Evolutionary conservation across 176 grass and related monocot genomes (phyloP), one percentile per base, ranked within the genome.

Genomic region (Luzula sylvatica): DNA sequence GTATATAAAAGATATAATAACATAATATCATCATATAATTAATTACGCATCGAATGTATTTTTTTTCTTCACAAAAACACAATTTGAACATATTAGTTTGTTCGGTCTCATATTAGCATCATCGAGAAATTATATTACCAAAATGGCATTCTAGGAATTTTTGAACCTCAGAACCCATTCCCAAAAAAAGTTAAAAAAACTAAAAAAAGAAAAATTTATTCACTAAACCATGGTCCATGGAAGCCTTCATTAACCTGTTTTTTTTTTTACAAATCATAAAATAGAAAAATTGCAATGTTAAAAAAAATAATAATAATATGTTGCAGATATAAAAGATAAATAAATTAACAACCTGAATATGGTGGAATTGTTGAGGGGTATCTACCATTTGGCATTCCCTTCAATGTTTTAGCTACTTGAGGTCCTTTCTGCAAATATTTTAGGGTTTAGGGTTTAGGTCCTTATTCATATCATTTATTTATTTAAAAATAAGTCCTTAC

Each of bases 191-290:
- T n/a, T n/a, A n/a, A n/a, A n/a, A n/a, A n/a, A n/a, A n/a, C n/a
- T n/a, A n/a, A 14, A 23, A 27, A 61, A 46, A 61, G 14, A 44
- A 17, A 45, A 26, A 41, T 61, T 61, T 43, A 61, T 9, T 8
- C n/a, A 46, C 15, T 45, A 18, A 61, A 45, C 38, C 27, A 26
- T 22, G 40, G 20, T 15, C 27, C 39, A 43, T 28, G 39, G 57
- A 26, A 61, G 57, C 57, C 35, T 42, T 41, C 57, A 61, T 61
- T 61, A 23, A 46, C 57, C 57, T 61, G 57, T 44, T 61, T 61
- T 61, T 43, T 41, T 45, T 35, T 61, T 61, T 61, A 26, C 8
- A 41, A 45, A 61, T 20, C 20, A 45, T 43, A 61, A 25, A 42
- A 61, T 43, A 3, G 45, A 61, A 43, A 25, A 45, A 61, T 41